Base-by-base conservation (phyloP, 2,329 filamentous ascomycete species). In the Alternaria alternata region DNA sequence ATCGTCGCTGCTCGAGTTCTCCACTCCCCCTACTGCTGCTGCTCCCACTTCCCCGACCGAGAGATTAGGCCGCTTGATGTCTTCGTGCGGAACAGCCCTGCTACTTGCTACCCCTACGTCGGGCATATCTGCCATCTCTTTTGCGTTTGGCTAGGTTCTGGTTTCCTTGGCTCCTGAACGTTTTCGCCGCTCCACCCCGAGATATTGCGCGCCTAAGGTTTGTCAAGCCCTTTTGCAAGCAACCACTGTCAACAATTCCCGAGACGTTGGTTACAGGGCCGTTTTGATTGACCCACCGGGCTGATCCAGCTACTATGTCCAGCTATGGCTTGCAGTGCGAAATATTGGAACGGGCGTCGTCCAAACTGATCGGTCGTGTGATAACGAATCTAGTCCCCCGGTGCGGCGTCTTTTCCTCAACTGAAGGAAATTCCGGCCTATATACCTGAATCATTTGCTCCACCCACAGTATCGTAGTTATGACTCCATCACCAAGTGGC, bases 381-480 rank as follows among this genome's bases (percentile, higher is more conserved):
- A 32, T 38, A 28, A 44, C 11, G 12, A 22, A 34, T 39, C 28
- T 39, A 39, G 36, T 39, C 11, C 16, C 38, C 36, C 18, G 49
- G n/a, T n/a, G 26, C 30, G 28, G 47, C 20, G n/a, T 26, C 20
- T 36, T 18, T 38, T 26, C 14, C 34, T 22, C 7, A n/a, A n/a
- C 14, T n/a, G 34, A 38, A 36, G 18, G 7, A 36, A 32, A 7
- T 9, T 5, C 14, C 34, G 16, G 16, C 20, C 51, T 53, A 53
- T 53, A 53, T 56, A 42, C 53, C 22, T 56, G 57, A 59, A 36
- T 59, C 57, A 59, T 54, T 48, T 43, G 39, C 57, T 59, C 57
- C 57, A 59, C 52, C 20, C 7, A 5, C 26, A 18, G 32, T 32
- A n/a, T 38, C 22, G 51, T 48, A 11, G 44, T 54, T 47, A 55